Evolutionary conservation across 1,284 basidiomycete genomes (phyloP), one percentile per base, ranked within the genome.

Genomic region (Vanrija sp.): DNA sequence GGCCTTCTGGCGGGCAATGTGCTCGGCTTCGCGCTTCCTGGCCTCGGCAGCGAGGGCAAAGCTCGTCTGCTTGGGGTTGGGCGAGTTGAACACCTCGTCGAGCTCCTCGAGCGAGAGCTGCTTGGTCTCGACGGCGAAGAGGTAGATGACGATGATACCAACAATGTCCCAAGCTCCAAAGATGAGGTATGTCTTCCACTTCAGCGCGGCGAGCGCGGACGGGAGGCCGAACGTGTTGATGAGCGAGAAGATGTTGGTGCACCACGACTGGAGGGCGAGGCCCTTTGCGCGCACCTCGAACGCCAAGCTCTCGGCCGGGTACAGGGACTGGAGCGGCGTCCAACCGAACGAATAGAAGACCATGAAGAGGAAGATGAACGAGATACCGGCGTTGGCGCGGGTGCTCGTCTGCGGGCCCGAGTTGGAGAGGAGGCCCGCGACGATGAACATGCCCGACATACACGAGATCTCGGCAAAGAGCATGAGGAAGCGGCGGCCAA

Each of bases 311-410:
- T 83, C 82, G 2, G 82, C 78, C 15, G 82, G 81, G 63, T 83
- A 84, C 3, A 82, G 69, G 2, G 79, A 79, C 75, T 83, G 82
- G 74, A 83, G 80, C 0, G 82, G 80, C 4, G 82, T 83, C 79
- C 80, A 83, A 26, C 82, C 82, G 62, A 81, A 81, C 5, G 80
- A 81, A 43, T 48, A 69, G 51, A 59, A 63, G n/a, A 64, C 63
- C 51, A 43, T 47, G 50, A 46, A 51, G 7, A 56, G 55, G 50
- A 29, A 66, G 53, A 69, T 67, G 49, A 68, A 71, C 28, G 54
- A 40, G 49, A 71, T 65, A 9, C 68, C 68, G 8, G 68, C 68
- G 47, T 65, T 60, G 28, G 67, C 64, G 38, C 68, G 63, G 23
- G 47, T 58, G 9, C 38, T 28, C 34, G 16, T 59, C 47, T 65